phyloP scores from a whole-genome alignment of 73 alveolate genomes.

The Blepharisma japonicum region DNA sequence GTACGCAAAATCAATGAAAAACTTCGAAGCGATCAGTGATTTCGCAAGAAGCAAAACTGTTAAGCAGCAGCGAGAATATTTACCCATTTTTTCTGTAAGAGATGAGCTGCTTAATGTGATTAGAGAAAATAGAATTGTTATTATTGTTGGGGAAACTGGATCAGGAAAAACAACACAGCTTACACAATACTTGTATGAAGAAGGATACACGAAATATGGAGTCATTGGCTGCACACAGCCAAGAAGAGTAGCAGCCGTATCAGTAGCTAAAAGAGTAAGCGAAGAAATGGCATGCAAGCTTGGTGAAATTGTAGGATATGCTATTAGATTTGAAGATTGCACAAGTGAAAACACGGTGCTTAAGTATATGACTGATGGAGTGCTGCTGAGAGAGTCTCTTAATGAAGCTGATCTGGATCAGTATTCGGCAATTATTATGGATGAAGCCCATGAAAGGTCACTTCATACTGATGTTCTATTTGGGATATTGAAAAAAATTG shows the following conservation, averaged over 20 bases:
- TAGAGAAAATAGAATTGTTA: slow-evolving; percentile 89
- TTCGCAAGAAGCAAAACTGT: slow-evolving; percentile 78
- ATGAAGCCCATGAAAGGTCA: slow-evolving; percentile 99
- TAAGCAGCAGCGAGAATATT: slow-evolving; percentile 93
- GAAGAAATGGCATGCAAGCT: slow-evolving; percentile 66
- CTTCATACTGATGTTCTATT: slow-evolving; percentile 99
- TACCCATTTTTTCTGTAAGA: slow-evolving; percentile 94
- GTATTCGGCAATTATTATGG: slow-evolving; percentile 97
- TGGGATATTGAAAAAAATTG: slow-evolving; percentile 96
- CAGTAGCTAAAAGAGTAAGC: slow-evolving; percentile 77
- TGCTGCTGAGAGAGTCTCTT: slow-evolving; percentile 97
- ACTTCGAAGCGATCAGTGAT: slow-evolving; percentile 75
- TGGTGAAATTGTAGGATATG: slow-evolving; percentile 92
- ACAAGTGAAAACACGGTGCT: slow-evolving; percentile 88
- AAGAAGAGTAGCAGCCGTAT: slow-evolving; percentile 99
- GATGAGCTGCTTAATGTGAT: slow-evolving; percentile 88
- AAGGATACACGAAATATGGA: slow-evolving; percentile 87
- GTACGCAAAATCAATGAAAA: slow-evolving; percentile 83
- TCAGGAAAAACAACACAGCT: slow-evolving; percentile 99
- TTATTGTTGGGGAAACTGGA: slow-evolving; percentile 99
- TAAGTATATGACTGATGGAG: slow-evolving; percentile 99
- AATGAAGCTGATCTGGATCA: slow-evolving; percentile 97
- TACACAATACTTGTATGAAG: slow-evolving; percentile 97
- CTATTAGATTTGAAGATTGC: slow-evolving; percentile 99
- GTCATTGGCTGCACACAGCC: slow-evolving; percentile 99